Conservation (phyloP, 495 filamentous ascomycete species). For the Penicillium dipodomyicola region DNA sequence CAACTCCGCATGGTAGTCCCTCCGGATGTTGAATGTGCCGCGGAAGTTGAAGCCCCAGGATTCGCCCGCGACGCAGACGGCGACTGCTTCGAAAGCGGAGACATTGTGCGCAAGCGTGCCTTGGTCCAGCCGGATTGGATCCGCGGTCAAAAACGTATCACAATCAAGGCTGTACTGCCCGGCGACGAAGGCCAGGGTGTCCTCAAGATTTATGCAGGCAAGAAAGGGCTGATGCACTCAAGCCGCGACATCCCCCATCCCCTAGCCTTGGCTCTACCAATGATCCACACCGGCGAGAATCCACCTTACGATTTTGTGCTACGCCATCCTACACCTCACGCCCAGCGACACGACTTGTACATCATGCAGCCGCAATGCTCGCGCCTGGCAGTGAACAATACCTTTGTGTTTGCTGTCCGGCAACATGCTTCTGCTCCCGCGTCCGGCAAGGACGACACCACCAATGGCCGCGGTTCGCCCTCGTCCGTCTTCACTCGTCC, state of each 20-base stretch:
- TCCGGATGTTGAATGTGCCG: constrained; percentile 84
- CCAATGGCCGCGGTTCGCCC: constrained; percentile 55
- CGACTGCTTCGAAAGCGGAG: constrained; percentile 90
- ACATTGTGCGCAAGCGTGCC: constrained; percentile 78
- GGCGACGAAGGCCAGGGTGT: constrained; percentile 85
- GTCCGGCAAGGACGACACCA: constrained; percentile 46
- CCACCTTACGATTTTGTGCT: constrained; percentile 90
- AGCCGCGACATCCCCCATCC: constrained; percentile 92
- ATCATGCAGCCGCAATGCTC: constrained; percentile 92
- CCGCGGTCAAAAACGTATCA: constrained; percentile 80
- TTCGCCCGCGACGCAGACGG: constrained; percentile 83
- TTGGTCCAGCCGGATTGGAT: constrained; percentile 92
- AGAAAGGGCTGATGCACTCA: constrained; percentile 91
- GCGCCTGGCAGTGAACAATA: constrained; percentile 85
- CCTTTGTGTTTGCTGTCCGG: constrained; percentile 92
- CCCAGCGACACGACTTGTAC: constrained; percentile 94
- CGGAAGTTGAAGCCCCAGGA: constrained; percentile 82
- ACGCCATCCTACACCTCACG: constrained; percentile 94
- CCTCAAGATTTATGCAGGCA: constrained; percentile 93
- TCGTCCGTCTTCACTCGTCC: constrained; percentile 66
- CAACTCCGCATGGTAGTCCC: constrained; percentile 87
- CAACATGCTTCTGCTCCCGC: constrained; percentile 76
- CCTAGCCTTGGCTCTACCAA: constrained; percentile 84
- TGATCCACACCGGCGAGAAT: constrained; percentile 86
- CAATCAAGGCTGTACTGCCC: constrained; percentile 85